These are phyloP conservation scores for Hypericum androsaemum DNA, from an alignment of 345 rosid genomes.

Conservation along the genomic window DNA sequence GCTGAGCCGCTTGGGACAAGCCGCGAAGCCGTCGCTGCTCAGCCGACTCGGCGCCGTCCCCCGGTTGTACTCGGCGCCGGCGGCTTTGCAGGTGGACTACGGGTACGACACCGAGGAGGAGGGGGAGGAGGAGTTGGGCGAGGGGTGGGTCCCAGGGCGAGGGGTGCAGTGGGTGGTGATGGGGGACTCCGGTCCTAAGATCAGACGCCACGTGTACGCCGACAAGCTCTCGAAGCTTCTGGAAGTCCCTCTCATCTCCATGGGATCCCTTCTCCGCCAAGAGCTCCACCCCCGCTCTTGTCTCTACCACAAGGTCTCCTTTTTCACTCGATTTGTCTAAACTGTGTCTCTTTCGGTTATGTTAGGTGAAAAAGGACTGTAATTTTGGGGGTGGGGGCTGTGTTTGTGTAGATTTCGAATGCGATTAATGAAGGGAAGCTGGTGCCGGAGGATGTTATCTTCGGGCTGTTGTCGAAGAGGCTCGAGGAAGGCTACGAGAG, in stretches of 20 bases:
- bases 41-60: too few relatives aligned
- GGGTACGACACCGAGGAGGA: slow-evolving; percentile 10
- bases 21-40: too few relatives aligned
- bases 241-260: slow-evolving; percentile 83
- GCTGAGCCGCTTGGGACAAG: too few relatives aligned
- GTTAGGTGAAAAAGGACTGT: too few relatives aligned
- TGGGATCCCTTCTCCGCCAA: slow-evolving; percentile 75
- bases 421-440: slow-evolving; percentile 65
- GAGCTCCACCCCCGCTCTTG: slow-evolving; percentile 70
- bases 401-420: slow-evolving; percentile 30
- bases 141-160: slow-evolving; percentile 39
- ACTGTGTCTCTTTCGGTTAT: too few relatives aligned
- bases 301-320: slow-evolving; percentile 54
- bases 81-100: too few relatives aligned
- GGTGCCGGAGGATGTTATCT: slow-evolving; percentile 65
- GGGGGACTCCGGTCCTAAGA: slow-evolving; percentile 65
- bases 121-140: slow-evolving; percentile 21
- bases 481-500: slow-evolving; percentile 65
- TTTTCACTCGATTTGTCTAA: neutral
- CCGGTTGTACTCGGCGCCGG: too few relatives aligned
- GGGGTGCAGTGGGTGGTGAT: slow-evolving; percentile 96
- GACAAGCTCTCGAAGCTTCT: slow-evolving; percentile 75
- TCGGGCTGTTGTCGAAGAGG: slow-evolving; percentile 70
- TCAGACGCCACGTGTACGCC: slow-evolving; percentile 46
- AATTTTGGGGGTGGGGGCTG: neutral